These are phyloP conservation scores for Ogataea chonburiensis DNA, from an alignment of 805 yeast species.

Conservation along the genomic window DNA sequence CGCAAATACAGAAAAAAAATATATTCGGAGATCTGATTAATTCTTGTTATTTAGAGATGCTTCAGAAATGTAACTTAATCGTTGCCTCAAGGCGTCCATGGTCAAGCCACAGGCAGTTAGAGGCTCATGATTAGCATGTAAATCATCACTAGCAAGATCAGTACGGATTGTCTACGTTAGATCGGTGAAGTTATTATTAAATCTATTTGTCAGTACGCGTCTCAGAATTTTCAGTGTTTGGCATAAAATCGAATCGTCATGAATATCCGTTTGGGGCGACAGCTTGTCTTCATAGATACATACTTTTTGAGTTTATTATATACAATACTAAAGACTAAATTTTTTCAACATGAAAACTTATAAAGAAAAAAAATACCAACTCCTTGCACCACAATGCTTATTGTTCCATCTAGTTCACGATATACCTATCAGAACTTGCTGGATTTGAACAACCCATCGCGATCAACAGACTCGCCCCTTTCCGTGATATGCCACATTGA, in stretches of 20 bases:
- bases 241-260: constrained; percentile 67
- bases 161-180: constrained; percentile 1
- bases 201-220: constrained; percentile 14
- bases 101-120: not conserved
- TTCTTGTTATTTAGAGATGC: not conserved
- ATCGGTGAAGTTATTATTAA: not conserved
- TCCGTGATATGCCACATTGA: constrained; percentile 85
- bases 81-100: not conserved
- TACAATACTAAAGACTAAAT: not conserved
- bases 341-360: constrained; percentile 1
- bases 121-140: constrained; percentile 14
- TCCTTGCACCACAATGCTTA: constrained; percentile 11
- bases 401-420: constrained; percentile 9
- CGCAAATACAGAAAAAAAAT: not conserved
- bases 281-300: constrained; percentile 54
- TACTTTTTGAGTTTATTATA: constrained; percentile 7
- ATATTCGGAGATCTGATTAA: not conserved
- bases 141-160: constrained; percentile 9
- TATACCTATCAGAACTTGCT: constrained; percentile 50
- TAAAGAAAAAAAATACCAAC: constrained; percentile 1
- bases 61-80: constrained; percentile 9
- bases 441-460: constrained; percentile 44
- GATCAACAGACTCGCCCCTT: constrained; percentile 62
- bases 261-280: constrained; percentile 72
- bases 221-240: constrained; percentile 71